These are phyloP conservation scores for Botrytis medusae DNA, from an alignment of 2,329 filamentous ascomycete species.

Conservation along the genomic window DNA sequence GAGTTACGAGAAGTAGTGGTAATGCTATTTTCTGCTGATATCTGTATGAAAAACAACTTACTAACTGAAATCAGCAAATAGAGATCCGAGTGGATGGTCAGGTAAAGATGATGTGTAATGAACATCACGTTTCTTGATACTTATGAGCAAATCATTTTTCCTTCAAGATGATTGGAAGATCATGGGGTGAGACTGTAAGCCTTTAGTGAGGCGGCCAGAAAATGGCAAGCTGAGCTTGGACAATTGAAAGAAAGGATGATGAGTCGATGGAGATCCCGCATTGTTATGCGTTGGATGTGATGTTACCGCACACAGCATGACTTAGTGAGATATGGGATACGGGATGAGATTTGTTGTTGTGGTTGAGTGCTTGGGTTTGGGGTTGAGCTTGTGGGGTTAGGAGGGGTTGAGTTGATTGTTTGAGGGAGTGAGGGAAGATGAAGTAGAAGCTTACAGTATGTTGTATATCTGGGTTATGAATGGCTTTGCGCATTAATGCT, in stretches of 20 bases:
- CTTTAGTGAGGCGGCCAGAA: background rate
- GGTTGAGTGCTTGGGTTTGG: background rate
- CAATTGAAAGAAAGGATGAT: background rate
- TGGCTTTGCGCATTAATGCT: accelerated
- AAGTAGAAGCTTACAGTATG: no score
- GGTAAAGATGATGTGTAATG: background rate
- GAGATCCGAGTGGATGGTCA: background rate
- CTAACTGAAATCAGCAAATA: background rate
- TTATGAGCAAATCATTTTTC: no score
- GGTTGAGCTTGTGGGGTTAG: background rate
- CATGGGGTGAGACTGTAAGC: background rate
- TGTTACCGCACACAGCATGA: background rate
- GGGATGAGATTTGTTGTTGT: background rate
- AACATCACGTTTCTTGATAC: background rate
- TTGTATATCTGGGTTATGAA: background rate
- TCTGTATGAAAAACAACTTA: background rate
- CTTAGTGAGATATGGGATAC: background rate
- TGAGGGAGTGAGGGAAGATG: background rate
- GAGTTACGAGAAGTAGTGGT: background rate
- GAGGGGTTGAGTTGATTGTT: background rate
- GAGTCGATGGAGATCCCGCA: background rate
- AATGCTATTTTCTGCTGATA: background rate
- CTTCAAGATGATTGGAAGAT: background rate
- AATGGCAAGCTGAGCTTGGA: background rate
- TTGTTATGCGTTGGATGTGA: background rate